Conservation (phyloP, 2,329 filamentous ascomycete species). For the Arthrobotrys sphaeroides region DNA sequence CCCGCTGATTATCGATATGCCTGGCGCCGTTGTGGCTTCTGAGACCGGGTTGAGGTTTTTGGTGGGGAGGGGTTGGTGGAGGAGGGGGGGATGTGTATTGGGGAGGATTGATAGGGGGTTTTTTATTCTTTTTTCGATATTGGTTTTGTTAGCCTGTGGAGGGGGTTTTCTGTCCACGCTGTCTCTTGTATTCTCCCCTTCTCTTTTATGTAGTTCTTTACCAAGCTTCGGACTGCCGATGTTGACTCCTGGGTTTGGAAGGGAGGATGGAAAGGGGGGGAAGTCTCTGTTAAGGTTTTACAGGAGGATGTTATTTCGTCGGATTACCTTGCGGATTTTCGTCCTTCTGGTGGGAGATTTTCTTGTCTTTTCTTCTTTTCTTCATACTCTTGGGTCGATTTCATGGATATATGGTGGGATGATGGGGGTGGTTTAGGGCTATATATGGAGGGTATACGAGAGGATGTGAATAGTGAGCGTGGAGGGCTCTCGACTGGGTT, state of each 20-base stretch:
- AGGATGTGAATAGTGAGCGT: neutral
- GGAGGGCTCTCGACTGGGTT: neutral
- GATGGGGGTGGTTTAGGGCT: neutral
- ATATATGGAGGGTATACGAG: neutral
- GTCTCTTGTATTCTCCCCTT: slow-evolving; percentile 36
- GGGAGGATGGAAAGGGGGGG: neutral
- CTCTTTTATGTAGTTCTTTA: slow-evolving; percentile 5
- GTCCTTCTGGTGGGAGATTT: neutral
- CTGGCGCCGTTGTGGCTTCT: slow-evolving; percentile 54
- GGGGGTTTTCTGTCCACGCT: neutral
- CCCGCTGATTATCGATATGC: slow-evolving; percentile 9
- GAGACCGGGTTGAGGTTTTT: slow-evolving; percentile 44
- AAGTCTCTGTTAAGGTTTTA: too few relatives aligned
- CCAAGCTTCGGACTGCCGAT: neutral
- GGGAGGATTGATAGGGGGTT: neutral
- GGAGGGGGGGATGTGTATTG: neutral
- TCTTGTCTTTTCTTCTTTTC: neutral
- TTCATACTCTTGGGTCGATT: neutral
- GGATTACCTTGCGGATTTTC: neutral
- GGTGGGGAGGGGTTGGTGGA: neutral
- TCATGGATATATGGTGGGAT: neutral
- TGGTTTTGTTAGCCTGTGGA: neutral
- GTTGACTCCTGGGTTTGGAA: neutral
- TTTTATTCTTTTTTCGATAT: neutral
- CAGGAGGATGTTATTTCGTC: too few relatives aligned